Base-by-base conservation (phyloP, 2,329 filamentous ascomycete species). In the Sporothrix globosa region DNA sequence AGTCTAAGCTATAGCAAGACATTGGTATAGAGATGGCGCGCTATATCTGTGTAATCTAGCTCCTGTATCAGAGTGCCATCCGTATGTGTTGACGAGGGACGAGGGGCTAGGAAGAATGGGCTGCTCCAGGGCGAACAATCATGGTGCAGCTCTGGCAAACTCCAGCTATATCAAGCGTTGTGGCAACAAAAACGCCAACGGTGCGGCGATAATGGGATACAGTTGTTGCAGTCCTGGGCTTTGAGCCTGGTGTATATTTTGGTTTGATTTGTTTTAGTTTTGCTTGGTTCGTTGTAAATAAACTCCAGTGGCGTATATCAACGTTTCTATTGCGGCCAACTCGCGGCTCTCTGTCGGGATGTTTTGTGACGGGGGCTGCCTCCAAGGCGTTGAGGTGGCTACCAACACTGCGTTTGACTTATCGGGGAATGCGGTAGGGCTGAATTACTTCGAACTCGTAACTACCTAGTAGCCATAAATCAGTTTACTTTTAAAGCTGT, bases 201-300 rank as follows among this genome's bases (percentile, higher is more conserved):
- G 14, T 24, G 10, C 2, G 21, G n/a, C 39, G 39, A 10, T 7
- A 14, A 17, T 24, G 13, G 41, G 10, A 30, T 39, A 5, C 5
- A 21, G 24, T 17, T 17, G 27, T 17, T 21, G 5, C 58, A 24
- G 46, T 39, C 27, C 14, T 44, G 7, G 53, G 17, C 46, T 9
- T 27, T 52, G 11, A 44, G 30, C 46, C 53, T 63, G 54, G 21
- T 53, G 56, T 63, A 63, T 50, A 21, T 17, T 10, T 54, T 27
- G 34, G 34, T 1, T 46, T 46, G 39, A 19, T 34, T 17, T 30
- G 17, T 69, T 19, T 63, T 53, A 24, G 3, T 53, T 39, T 39
- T 9, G 6, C 46, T 69, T 27, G 11, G 4, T 44, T 63, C 19
- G n/a, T 60, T 50, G 39, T 58, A 61, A 50, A 69, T 69, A 58